These are phyloP conservation scores for Lablab purpureus DNA, from an alignment of 306 rosid species.

Conservation along the genomic window DNA sequence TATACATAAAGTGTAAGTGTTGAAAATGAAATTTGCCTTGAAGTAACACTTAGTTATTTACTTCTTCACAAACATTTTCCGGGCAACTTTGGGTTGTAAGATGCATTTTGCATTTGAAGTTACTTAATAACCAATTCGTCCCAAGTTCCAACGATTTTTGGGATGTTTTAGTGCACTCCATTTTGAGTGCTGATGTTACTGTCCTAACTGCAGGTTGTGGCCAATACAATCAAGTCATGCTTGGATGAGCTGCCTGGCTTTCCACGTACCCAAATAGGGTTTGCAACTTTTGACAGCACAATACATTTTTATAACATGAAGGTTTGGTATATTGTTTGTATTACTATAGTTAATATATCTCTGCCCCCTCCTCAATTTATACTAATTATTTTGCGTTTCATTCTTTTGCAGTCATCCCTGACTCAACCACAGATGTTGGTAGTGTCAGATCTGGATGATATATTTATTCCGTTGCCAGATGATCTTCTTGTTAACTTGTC, in stretches of 20 bases:
- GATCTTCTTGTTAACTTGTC: slow-evolving; percentile 98
- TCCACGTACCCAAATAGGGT: slow-evolving; percentile 98
- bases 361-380: slow-evolving; percentile 5
- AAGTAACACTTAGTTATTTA: slow-evolving; percentile 19
- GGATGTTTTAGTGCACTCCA: slow-evolving; percentile 11
- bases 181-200: slow-evolving; percentile 36
- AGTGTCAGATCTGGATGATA: slow-evolving; percentile 95
- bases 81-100: slow-evolving; percentile 27
- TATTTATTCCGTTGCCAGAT: slow-evolving; percentile 98
- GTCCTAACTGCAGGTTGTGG: slow-evolving; percentile 74
- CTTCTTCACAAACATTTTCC: slow-evolving; percentile 11
- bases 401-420: slow-evolving; percentile 80
- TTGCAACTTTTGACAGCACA: slow-evolving; percentile 97
- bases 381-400: slow-evolving; percentile 49
- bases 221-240: slow-evolving; percentile 89
- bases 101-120: slow-evolving; percentile 41
- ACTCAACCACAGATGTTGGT: slow-evolving; percentile 99
- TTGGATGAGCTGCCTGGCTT: slow-evolving; percentile 95
- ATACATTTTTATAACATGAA: slow-evolving; percentile 97
- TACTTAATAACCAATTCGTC: neutral
- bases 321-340: slow-evolving; percentile 58
- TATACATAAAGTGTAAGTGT: slow-evolving; percentile 17
- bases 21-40: slow-evolving; percentile 17
- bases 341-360: slow-evolving; percentile 23
- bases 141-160: slow-evolving; percentile 17